Conservation (phyloP, 2,329 filamentous ascomycete genomes). For the Verticillium nonalfalfae region DNA sequence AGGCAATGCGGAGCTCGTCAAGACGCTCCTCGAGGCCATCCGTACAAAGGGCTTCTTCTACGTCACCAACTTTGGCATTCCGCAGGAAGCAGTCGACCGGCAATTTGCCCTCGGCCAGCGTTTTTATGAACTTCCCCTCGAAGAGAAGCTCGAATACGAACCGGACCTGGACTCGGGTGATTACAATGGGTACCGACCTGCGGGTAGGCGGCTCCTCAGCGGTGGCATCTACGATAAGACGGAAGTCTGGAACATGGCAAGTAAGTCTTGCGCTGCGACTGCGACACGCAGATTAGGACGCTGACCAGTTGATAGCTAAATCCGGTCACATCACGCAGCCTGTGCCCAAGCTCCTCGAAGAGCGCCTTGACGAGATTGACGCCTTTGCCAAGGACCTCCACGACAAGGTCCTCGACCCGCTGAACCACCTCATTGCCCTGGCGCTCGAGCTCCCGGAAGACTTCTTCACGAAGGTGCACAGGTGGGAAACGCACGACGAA, state of each 20-base stretch:
- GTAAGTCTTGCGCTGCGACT: conserved; percentile 11
- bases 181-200: conserved; percentile 49
- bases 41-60: conserved; percentile 44
- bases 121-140: conserved; percentile 43
- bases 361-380: conserved; percentile 48
- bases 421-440: conserved; percentile 54
- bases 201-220: conserved; percentile 24
- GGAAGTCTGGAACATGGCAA: conserved; percentile 29
- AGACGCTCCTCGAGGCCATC: conserved; percentile 21
- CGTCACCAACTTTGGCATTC: conserved; percentile 54
- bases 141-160: conserved; percentile 52
- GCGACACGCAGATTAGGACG: no score
- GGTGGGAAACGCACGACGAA: conserved; percentile 49
- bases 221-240: conserved; percentile 30
- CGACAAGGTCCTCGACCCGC: conserved; percentile 45
- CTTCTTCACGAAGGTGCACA: conserved; percentile 43
- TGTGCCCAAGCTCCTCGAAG: conserved; percentile 34
- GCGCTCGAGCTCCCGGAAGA: conserved; percentile 54
- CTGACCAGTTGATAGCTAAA: conserved; percentile 12
- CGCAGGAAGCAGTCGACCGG: conserved; percentile 47
- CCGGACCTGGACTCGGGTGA: conserved; percentile 40
- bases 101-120: conserved; percentile 54
- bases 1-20: conserved; percentile 18
- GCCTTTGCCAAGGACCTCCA: conserved; percentile 44
- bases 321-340: conserved; percentile 20